Percentiles rank a stretch among this genome's conserved stretches.
Evolutionary conservation across 495 filamentous ascomycete species (phyloP).

Genomic region (Patellaria atrata): DNA sequence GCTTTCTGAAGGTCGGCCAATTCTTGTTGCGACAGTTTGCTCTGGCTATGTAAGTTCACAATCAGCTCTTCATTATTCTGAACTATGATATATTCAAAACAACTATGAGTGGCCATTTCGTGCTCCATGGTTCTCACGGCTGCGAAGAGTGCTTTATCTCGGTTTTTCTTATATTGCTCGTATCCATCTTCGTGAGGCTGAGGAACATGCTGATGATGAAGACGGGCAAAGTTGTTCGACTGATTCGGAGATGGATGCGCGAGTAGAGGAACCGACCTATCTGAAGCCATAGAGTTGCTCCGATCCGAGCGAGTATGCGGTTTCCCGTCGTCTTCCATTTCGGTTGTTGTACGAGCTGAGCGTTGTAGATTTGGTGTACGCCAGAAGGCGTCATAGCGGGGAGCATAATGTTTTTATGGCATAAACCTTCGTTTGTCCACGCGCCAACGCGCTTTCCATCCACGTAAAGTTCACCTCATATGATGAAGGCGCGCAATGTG

Average conservation of each 20-base stretch:
- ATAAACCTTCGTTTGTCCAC: too few relatives aligned
- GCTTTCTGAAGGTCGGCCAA: conserved; percentile 87
- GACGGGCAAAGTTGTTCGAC: conserved; percentile 13
- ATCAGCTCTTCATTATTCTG: conserved; percentile 9
- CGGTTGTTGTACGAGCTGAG: too few relatives aligned
- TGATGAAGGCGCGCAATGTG: too few relatives aligned
- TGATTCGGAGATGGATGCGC: conserved; percentile 1
- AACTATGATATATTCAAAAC: conserved; percentile 4
- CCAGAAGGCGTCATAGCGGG: too few relatives aligned
- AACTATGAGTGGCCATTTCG: conserved; percentile 1
- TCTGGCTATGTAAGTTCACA: conserved; percentile 25
- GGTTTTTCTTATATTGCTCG: conserved; percentile 5
- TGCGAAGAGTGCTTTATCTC: conserved; percentile 3
- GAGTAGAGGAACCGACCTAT: conserved; percentile 8
- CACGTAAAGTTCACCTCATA: too few relatives aligned
- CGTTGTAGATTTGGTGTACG: too few relatives aligned
- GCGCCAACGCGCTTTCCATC: too few relatives aligned
- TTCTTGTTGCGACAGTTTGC: conserved; percentile 87
- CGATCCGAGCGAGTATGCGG: too few relatives aligned
- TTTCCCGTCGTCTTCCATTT: too few relatives aligned
- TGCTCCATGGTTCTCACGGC: conserved; percentile 4
- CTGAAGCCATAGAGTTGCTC: too few relatives aligned
- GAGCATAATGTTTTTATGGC: too few relatives aligned
- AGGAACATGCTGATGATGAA: conserved; percentile 9
- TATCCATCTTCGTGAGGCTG: conserved; percentile 10